A percentile compares a stretch with the other conserved stretches of the same genome.
These are phyloP conservation scores for Yamadazyma scolyti DNA, from an alignment of 805 yeast genomes.

Conservation along the genomic window DNA sequence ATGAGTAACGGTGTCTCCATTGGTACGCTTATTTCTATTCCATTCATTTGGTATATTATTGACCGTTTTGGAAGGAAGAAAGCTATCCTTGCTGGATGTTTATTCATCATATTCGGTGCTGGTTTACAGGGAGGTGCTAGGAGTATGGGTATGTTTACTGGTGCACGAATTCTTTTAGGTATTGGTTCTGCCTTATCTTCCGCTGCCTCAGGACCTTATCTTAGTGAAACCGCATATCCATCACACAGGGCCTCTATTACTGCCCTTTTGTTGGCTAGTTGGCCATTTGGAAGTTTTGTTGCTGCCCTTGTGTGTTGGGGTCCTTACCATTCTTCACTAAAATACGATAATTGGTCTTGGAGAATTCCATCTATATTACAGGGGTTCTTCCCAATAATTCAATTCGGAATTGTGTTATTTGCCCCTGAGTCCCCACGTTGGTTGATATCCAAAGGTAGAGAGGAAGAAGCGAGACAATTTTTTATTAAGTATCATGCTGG, in stretches of 20 bases:
- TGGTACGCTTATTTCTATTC: constrained; percentile 10
- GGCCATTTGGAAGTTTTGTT: constrained; percentile 50
- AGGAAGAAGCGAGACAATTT: constrained; percentile 38
- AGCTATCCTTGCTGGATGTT: constrained; percentile 16
- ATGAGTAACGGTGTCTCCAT: constrained; percentile 27
- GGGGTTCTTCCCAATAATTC: constrained; percentile 41
- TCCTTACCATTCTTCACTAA: constrained; percentile 4
- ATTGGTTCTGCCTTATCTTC: constrained; percentile 37
- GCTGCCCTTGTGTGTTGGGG: constrained; percentile 51
- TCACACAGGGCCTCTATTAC: constrained; percentile 37
- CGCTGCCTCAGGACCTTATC: constrained; percentile 42
- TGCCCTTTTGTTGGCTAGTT: constrained; percentile 42
- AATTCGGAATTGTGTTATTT: constrained; percentile 27
- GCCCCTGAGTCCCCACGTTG: constrained; percentile 50
- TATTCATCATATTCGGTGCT: constrained; percentile 23
- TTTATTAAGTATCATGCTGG: constrained; percentile 38
- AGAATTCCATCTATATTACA: constrained; percentile 52
- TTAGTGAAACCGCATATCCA: constrained; percentile 49
- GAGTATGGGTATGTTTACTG: constrained; percentile 7
- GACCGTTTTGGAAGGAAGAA: constrained; percentile 30
- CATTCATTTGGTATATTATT: constrained; percentile 4
- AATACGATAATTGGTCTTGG: constrained; percentile 39
- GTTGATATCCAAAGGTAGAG: constrained; percentile 35
- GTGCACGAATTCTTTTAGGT: constrained; percentile 45
- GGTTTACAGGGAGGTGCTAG: constrained; percentile 23